Base-by-base conservation (phyloP, 345 rosid genomes). In the Laguncularia racemosa region DNA sequence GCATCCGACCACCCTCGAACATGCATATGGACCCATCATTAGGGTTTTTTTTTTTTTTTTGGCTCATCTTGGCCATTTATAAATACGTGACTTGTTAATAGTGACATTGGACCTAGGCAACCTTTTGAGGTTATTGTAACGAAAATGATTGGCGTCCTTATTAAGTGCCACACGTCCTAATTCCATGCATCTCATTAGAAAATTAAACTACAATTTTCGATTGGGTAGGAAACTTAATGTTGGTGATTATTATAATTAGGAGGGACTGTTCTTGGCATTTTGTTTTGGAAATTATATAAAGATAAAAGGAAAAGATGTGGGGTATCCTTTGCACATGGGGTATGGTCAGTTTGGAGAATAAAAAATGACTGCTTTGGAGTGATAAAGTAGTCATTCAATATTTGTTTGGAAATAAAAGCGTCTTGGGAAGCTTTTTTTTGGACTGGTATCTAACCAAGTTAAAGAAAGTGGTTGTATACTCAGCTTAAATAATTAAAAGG, bases 311-410 rank as follows among this genome's bases (percentile, higher is more conserved):
- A 59, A 44, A 17, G n/a, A n/a, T 68, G 61, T 66, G 76, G 67
- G 79, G 79, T 54, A 71, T 65, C 84, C 62, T 62, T 33, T 33
- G 81, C 84, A 79, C 84, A 77, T 83, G 88, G 77, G 59, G 56
- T 12, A 13, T 44, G 68, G 64, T 56, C 76, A 57, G 74, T 46
- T 44, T 38, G 67, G 20, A 68, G 61, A 73, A 53, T 61, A 53
- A 51, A 71, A 61, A 75, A 63, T 65, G n/a, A 23, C n/a, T 62
- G 52, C n/a, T 38, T 57, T 65, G 46, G 23, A 12, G 19, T 54
- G 21, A 68, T 56, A 20, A 23, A 13, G 23, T 48, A 12, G 47
- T 50, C n/a, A 12, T 21, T 57, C 12, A 12, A 3, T 17, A n/a
- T 9, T 18, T 46, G 44, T 51, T 33, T 50, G 55, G 58, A 46